A percentile compares a stretch with the other conserved stretches of the same genome.
Conservation (phyloP, 192 early-diverging fungal genomes). For the Coemansia guatemalensis region DNA sequence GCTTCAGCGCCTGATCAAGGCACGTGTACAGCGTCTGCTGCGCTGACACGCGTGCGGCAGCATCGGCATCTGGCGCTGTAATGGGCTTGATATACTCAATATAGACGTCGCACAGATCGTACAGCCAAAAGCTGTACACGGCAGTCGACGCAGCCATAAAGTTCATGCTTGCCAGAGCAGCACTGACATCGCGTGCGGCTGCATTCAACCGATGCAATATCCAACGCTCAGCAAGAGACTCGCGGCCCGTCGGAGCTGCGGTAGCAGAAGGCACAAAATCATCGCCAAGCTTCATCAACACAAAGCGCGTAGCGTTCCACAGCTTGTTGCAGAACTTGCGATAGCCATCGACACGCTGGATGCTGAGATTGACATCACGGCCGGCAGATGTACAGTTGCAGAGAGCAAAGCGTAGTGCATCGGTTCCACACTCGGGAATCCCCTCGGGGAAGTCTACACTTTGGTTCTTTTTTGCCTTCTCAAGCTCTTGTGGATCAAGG, state of each 20-base stretch:
- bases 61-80: constrained; percentile 61
- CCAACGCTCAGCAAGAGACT: constrained; percentile 90
- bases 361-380: constrained; percentile 91
- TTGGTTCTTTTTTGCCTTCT: constrained; percentile 84
- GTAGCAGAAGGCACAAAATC: constrained; percentile 72
- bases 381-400: constrained; percentile 76
- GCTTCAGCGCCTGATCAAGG: constrained; percentile 84
- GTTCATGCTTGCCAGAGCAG: constrained; percentile 76
- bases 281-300: constrained; percentile 90
- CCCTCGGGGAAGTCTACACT: constrained; percentile 90
- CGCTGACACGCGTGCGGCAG: constrained; percentile 59
- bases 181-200: constrained; percentile 74
- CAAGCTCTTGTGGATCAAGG: constrained; percentile 86
- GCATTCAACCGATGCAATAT: constrained; percentile 88
- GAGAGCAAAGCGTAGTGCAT: constrained; percentile 85
- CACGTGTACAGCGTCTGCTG: constrained; percentile 94
- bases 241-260: constrained; percentile 65
- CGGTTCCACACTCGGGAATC: constrained; percentile 97
- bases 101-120: constrained; percentile 97
- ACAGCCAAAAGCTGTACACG: constrained; percentile 92
- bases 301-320: constrained; percentile 98
- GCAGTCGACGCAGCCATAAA: constrained; percentile 90
- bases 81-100: constrained; percentile 93
- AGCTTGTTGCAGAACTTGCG: constrained; percentile 99
- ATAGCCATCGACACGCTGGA: constrained; percentile 96